These are phyloP conservation scores for Violaceomyces palustris DNA, from an alignment of 1,284 basidiomycete genomes.

Conservation along the genomic window DNA sequence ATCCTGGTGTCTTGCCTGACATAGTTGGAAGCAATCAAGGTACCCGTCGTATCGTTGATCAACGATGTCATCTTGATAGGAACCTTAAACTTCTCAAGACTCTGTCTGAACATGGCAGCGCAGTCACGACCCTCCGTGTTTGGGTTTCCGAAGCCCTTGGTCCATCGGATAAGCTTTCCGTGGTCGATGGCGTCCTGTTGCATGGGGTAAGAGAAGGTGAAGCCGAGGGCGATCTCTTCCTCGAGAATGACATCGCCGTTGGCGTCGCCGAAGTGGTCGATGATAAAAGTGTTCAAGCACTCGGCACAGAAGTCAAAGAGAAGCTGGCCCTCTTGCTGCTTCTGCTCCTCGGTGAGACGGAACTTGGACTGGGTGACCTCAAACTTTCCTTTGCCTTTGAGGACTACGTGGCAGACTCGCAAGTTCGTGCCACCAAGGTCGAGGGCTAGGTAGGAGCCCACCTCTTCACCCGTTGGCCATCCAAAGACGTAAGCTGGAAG, in stretches of 20 bases:
- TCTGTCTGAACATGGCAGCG: constrained; percentile 81
- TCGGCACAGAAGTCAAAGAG: constrained; percentile 97
- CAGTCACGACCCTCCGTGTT: constrained; percentile 92
- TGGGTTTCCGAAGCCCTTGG: constrained; percentile 89
- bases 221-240: constrained; percentile 76
- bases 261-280: constrained; percentile 64
- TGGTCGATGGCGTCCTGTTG: constrained; percentile 85
- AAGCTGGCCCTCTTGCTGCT: constrained; percentile 90
- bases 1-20: constrained; percentile 86
- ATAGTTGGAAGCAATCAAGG: constrained; percentile 92
- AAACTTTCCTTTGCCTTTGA: constrained; percentile 88
- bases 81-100: constrained; percentile 63
- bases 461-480: constrained; percentile 86
- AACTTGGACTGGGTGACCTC: constrained; percentile 98
- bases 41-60: constrained; percentile 89
- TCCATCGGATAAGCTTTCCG: constrained; percentile 92
- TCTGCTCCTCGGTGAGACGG: constrained; percentile 93
- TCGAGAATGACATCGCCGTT: constrained; percentile 63
- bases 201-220: constrained; percentile 66
- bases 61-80: constrained; percentile 50
- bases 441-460: constrained; percentile 83
- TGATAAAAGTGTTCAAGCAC: constrained; percentile 82
- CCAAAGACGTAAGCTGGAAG: constrained; percentile 96
- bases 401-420: constrained; percentile 89
- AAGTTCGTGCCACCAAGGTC: constrained; percentile 93